A percentile compares a stretch with the other conserved stretches of the same genome.
Conservation (phyloP, 306 rosid genomes). For the Hylodesmum podocarpum region DNA sequence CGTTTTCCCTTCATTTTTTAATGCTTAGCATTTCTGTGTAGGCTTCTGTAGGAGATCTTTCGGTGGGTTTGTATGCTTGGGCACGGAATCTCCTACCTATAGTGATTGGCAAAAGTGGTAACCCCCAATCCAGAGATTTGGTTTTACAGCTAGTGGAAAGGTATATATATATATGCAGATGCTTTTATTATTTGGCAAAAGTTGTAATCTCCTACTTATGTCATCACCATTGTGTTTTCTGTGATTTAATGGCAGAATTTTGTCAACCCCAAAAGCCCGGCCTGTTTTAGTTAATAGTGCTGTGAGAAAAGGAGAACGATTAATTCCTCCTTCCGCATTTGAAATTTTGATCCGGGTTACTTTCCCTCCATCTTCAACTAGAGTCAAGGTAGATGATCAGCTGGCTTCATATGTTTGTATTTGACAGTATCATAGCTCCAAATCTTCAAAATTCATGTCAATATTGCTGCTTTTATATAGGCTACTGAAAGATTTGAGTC, state of each 20-base stretch:
- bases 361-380: conserved; percentile 70
- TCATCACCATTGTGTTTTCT: background rate
- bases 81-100: conserved; percentile 73
- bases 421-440: background rate
- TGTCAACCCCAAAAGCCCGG: conserved; percentile 84
- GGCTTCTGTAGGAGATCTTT: conserved; percentile 78
- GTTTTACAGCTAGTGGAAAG: conserved; percentile 85
- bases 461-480: conserved; percentile 46
- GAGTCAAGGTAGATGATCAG: conserved; percentile 66
- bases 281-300: conserved; percentile 76
- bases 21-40: conserved; percentile 31
- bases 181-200: too few species aligned
- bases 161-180: conserved; percentile 43
- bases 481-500: conserved; percentile 96
- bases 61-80: conserved; percentile 90
- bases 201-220: too few species aligned
- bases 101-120: conserved; percentile 64
- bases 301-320: conserved; percentile 87
- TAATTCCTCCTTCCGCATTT: conserved; percentile 78
- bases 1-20: conserved; percentile 3
- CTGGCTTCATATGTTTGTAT: conserved; percentile 11
- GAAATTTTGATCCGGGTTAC: conserved; percentile 72
- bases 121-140: conserved; percentile 89
- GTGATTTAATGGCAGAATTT: conserved; percentile 56
- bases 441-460: conserved; percentile 7